These are phyloP conservation scores for Populus simonii DNA, from an alignment of 345 rosid species.

Conservation along the genomic window DNA sequence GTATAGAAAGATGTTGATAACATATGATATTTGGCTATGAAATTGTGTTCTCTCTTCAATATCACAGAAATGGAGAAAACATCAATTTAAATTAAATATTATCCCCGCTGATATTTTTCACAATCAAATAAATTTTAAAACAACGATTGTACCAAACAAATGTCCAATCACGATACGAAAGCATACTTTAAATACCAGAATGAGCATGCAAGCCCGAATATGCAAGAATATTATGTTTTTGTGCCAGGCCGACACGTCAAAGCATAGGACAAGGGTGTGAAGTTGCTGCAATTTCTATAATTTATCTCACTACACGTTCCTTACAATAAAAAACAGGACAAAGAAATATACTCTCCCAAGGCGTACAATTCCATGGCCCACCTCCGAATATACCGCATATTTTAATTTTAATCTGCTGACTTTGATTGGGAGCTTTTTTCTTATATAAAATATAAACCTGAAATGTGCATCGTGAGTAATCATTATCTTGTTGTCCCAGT, in stretches of 20 bases:
- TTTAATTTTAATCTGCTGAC: neutral
- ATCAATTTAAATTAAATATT: too few species aligned
- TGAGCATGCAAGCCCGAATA: neutral
- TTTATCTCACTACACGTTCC: neutral
- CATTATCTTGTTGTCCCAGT: conserved; percentile 16
- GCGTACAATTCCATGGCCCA: conserved; percentile 2
- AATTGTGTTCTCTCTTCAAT: neutral
- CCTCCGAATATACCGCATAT: conserved; percentile 29
- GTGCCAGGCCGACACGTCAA: neutral
- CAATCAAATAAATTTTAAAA: too few species aligned
- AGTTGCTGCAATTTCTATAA: neutral
- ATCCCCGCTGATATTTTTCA: neutral
- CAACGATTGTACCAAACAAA: too few species aligned
- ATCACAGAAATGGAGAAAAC: neutral
- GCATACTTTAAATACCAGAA: too few species aligned
- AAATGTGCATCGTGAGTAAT: neutral
- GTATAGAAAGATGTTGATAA: neutral
- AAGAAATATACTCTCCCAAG: neutral
- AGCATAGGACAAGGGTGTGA: neutral
- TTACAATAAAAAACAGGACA: neutral
- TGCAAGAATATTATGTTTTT: neutral
- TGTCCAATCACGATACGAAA: neutral
- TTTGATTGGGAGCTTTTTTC: neutral
- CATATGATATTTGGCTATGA: neutral
- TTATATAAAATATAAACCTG: neutral